Conservation (phyloP, 495 filamentous ascomycete genomes). For the Daldinia concentrica region DNA sequence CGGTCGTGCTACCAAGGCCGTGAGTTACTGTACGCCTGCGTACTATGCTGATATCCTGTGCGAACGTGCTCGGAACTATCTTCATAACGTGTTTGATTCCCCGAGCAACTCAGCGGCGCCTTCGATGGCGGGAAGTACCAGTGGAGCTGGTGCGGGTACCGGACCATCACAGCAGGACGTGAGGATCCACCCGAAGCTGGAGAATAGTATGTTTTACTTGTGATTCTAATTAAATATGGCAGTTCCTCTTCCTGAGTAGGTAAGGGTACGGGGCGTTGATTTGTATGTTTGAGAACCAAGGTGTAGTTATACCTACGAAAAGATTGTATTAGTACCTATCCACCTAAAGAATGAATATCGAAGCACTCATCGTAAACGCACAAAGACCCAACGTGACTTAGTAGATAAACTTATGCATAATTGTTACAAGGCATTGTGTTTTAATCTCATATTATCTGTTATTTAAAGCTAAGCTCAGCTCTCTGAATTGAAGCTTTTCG, state of each 20-base stretch:
- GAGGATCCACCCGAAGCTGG: constrained; percentile 55
- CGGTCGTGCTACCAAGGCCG: constrained; percentile 71
- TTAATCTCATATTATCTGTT: too few relatives aligned
- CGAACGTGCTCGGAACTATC: constrained; percentile 68
- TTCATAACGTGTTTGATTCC: constrained; percentile 57
- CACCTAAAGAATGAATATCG: too few relatives aligned
- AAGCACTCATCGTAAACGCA: too few relatives aligned
- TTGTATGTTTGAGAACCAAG: background rate
- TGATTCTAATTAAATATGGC: constrained; percentile 37
- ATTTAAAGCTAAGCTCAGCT: too few relatives aligned
- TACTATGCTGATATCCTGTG: constrained; percentile 76
- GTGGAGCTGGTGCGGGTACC: constrained; percentile 6
- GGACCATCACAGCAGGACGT: constrained; percentile 26
- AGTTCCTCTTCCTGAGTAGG: background rate
- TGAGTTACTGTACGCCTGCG: constrained; percentile 71
- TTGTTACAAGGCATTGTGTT: too few relatives aligned
- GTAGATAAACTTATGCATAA: too few relatives aligned
- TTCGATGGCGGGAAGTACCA: constrained; percentile 36
- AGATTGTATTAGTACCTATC: too few relatives aligned
- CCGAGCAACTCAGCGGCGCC: constrained; percentile 32
- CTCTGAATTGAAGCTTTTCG: too few relatives aligned
- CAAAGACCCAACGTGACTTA: too few relatives aligned
- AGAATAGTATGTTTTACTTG: constrained; percentile 75
- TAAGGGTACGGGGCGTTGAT: background rate
- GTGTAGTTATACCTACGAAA: background rate